Evolutionary conservation across 495 filamentous ascomycete species (phyloP).

Genomic region (Neohortaea acidophila): DNA sequence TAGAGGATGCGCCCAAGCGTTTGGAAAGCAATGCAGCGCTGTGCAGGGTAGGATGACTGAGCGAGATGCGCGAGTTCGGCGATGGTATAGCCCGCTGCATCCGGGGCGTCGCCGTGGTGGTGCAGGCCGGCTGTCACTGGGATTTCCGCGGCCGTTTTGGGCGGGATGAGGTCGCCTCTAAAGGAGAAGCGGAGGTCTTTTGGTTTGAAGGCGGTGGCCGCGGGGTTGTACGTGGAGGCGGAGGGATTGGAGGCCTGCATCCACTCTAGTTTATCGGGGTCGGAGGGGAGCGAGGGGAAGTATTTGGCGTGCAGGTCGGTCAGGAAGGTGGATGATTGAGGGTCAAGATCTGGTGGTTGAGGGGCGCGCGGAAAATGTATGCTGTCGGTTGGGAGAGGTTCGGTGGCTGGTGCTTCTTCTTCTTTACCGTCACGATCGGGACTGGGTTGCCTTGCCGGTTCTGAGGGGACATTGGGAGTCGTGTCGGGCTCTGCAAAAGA

Average conservation of each 20-base stretch:
- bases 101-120: conserved; percentile 85
- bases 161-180: conserved; percentile 58
- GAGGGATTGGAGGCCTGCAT: conserved; percentile 50
- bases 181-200: conserved; percentile 82
- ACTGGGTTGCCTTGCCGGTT: neutral
- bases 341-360: conserved; percentile 59
- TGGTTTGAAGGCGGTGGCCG: conserved; percentile 50
- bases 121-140: conserved; percentile 67
- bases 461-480: neutral
- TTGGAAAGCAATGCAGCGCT: conserved; percentile 85
- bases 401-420: conserved; percentile 3
- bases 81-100: conserved; percentile 87
- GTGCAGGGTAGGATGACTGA: conserved; percentile 65
- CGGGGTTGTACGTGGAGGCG: conserved; percentile 56
- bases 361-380: conserved; percentile 18
- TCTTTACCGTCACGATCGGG: neutral
- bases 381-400: conserved; percentile 5
- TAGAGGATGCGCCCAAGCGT: conserved; percentile 76
- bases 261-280: conserved; percentile 80
- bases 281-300: conserved; percentile 72
- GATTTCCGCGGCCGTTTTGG: conserved; percentile 52
- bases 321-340: conserved; percentile 66
- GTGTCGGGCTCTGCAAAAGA: conserved; percentile 10
- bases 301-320: conserved; percentile 72
- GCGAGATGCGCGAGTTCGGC: conserved; percentile 72